These are phyloP conservation scores for Saccharomycodes ludwigii DNA, from an alignment of 805 yeast genomes.

Conservation along the genomic window DNA sequence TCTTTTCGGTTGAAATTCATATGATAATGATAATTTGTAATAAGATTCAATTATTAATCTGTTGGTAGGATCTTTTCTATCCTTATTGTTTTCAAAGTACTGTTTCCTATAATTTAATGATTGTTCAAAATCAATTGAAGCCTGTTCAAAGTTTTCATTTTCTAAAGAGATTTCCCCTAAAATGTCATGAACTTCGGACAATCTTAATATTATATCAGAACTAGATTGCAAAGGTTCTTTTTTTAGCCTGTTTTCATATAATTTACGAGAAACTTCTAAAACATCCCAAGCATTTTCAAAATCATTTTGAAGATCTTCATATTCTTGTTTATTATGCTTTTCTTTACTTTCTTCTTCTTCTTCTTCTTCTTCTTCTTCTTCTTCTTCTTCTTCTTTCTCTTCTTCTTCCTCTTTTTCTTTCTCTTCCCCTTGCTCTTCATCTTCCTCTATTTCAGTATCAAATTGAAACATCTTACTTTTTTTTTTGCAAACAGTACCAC, in stretches of 20 bases:
- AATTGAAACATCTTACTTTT: constrained; percentile 6
- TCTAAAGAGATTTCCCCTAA: constrained; percentile 87
- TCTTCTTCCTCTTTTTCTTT: constrained; percentile 5
- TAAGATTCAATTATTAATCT: constrained; percentile 64
- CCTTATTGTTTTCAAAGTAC: constrained; percentile 21
- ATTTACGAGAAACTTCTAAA: constrained; percentile 61
- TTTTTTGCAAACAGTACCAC: constrained; percentile 4
- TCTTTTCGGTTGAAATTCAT: constrained; percentile 46
- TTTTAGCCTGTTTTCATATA: constrained; percentile 29
- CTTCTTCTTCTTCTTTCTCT: constrained; percentile 5
- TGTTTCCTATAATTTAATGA: constrained; percentile 43
- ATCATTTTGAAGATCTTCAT: constrained; percentile 15
- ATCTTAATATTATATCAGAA: constrained; percentile 32
- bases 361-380: constrained; percentile 9
- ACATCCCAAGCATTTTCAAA: constrained; percentile 86
- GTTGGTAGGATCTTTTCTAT: constrained; percentile 21
- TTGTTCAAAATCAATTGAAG: constrained; percentile 53
- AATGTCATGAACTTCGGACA: constrained; percentile 65
- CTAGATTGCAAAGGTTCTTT: constrained; percentile 17
- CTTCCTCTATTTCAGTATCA: constrained; percentile 5
- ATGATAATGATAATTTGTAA: constrained; percentile 68
- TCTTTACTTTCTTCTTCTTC: constrained; percentile 11
- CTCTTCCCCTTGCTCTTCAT: constrained; percentile 3
- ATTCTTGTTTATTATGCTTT: constrained; percentile 14
- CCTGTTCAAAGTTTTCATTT: constrained; percentile 74